Percentiles rank a stretch among this genome's conserved stretches.
Conservation (phyloP, 768 basidiomycete species). For the Boletus speciosus region DNA sequence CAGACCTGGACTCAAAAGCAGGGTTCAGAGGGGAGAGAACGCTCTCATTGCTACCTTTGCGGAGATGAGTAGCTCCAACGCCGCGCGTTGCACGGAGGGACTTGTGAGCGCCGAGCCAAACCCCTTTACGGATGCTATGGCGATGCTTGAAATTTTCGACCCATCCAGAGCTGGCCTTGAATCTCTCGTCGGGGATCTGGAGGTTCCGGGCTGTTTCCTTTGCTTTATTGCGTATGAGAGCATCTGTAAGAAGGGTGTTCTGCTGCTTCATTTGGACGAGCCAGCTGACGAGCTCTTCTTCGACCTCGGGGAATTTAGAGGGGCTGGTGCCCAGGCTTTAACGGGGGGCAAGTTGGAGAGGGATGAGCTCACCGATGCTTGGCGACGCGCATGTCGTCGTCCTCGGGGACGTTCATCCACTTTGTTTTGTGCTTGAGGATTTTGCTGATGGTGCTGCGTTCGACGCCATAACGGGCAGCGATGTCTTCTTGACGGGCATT, state of each 20-base stretch:
- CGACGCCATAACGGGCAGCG: constrained; percentile 69
- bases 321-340: constrained; percentile 42
- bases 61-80: constrained; percentile 30
- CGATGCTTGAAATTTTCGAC: constrained; percentile 89
- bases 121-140: constrained; percentile 67
- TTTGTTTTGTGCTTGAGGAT: constrained; percentile 81
- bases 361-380: constrained; percentile 57
- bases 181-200: constrained; percentile 62
- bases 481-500: constrained; percentile 82
- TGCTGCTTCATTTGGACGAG: constrained; percentile 52
- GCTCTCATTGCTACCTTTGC: constrained; percentile 35
- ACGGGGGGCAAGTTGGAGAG: constrained; percentile 3
- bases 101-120: constrained; percentile 46
- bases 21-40: constrained; percentile 40
- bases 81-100: constrained; percentile 31
- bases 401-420: constrained; percentile 69
- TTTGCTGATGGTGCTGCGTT: constrained; percentile 92
- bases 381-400: constrained; percentile 55
- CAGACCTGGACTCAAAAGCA: constrained; percentile 35
- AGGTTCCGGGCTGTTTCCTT: constrained; percentile 58
- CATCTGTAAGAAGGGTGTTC: constrained; percentile 57
- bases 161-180: constrained; percentile 93
- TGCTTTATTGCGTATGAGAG: constrained; percentile 59
- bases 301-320: constrained; percentile 79
- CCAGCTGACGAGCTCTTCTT: constrained; percentile 59